Evolutionary conservation across 192 early-diverging fungal genomes (phyloP), one percentile per base, ranked within the genome.

Genomic region (Linnemannia hyalina): DNA sequence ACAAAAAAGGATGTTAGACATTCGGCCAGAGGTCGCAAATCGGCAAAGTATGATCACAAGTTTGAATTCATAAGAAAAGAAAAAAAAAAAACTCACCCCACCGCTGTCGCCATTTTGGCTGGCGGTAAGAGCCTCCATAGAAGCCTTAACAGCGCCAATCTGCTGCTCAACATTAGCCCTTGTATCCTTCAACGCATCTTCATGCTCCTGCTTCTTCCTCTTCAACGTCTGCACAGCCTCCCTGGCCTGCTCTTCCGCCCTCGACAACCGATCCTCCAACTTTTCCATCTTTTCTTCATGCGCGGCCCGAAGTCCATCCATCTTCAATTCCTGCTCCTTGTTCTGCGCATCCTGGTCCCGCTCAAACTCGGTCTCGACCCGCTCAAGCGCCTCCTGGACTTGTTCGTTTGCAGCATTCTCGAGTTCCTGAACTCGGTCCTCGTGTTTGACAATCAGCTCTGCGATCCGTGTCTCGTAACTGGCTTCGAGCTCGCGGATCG

Each of bases 361-460:
- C 20, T 79, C 88, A 70, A 85, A 85, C 20, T 80, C 88, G 16
- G 29, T 73, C 41, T 88, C 84, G 15, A 87, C 88, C 32, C 80
- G 15, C 3, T 82, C 88, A 20, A 88, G 46, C 35, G 77, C 80
- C 8, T 74, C 77, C 18, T 88, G 60, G 15, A 83, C 81, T 16
- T 81, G 78, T 23, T 80, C 78, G n/a, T 82, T 83, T 3, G 81
- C 82, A n/a, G 42, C 73, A 26, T 80, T 76, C 70, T 88, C 82
- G 3, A 88, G 77, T 42, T 80, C 80, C 3, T 68, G 77, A 29
- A 88, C 81, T 0, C 78, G 73, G 41, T 82, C 72, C 54, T 80
- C 83, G 32, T 86, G 75, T 35, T 75, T 77, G 13, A 77, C 76
- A 74, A 87, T 82, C 68, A 85, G 10, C 9, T 85, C 88, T 55